These are phyloP conservation scores for Bombardia bombarda DNA, from an alignment of 495 filamentous ascomycete genomes.

Conservation along the genomic window DNA sequence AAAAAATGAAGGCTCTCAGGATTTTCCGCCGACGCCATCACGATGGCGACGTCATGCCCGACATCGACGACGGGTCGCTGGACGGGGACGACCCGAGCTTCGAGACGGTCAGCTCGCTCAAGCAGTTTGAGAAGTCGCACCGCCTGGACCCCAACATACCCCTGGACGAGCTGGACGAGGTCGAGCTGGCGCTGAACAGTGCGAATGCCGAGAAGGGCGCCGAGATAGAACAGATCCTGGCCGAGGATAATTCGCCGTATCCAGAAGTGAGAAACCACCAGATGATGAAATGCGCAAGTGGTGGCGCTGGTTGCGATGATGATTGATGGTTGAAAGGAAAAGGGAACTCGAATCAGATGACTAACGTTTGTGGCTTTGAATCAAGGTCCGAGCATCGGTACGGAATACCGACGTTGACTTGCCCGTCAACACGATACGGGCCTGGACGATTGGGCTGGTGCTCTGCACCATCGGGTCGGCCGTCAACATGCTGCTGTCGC, in stretches of 20 bases:
- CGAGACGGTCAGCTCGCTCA: conserved; percentile 27
- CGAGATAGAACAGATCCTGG: conserved; percentile 48
- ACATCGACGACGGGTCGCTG: conserved; percentile 19
- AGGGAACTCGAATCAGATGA: no score
- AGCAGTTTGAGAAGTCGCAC: conserved; percentile 50
- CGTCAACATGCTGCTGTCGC: conserved; percentile 65
- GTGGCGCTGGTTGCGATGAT: no score
- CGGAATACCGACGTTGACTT: conserved; percentile 61
- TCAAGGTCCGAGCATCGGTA: conserved; percentile 55
- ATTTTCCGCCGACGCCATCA: conserved; percentile 19
- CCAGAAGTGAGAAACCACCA: conserved; percentile 54
- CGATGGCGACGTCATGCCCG: conserved; percentile 18
- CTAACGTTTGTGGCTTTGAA: conserved; percentile 14
- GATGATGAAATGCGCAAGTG: no score
- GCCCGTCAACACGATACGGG: conserved; percentile 60
- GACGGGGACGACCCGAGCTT: conserved; percentile 22
- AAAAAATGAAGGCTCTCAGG: conserved; percentile 6
- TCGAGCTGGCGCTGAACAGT: conserved; percentile 51
- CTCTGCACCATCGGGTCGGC: conserved; percentile 54
- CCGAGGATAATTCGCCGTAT: conserved; percentile 62
- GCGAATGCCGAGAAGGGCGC: conserved; percentile 44
- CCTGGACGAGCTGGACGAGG: conserved; percentile 50
- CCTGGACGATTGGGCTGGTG: conserved; percentile 63
- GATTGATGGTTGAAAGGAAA: no score
- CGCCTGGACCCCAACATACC: conserved; percentile 64